Base-by-base conservation (phyloP, 2,329 filamentous ascomycete species). In the Elsinoe perseae region DNA sequence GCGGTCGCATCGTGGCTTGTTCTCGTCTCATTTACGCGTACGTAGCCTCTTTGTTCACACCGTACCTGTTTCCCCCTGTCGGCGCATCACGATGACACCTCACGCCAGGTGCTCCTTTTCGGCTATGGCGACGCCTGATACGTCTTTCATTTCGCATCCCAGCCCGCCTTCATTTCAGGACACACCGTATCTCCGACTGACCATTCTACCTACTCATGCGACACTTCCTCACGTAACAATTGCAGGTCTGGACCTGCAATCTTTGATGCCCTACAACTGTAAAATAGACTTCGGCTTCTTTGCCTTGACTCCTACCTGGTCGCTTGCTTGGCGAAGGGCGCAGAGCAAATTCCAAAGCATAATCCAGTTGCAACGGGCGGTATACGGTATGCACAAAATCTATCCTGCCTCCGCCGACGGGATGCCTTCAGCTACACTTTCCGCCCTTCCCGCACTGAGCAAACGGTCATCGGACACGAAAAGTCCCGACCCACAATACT, bases 71-170 rank as follows among this genome's bases (percentile, higher is more conserved):
- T 20, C n/a, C n/a, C n/a, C n/a, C n/a, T n/a, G n/a, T n/a, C 20
- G 43, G 43, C 43, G 9, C 43, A 48, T 48, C 43, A 27, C 43
- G 43, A 48, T 48, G 43, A 27, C 43, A 48, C 43, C 21, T 25
- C 25, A 12, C 43, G 18, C 21, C 25, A 30, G 12, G 12, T n/a
- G 43, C 23, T 27, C 43, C 21, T 30, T 46, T 27, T 48, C 43
- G 43, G 43, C 16, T 48, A 30, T 16, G 9, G 43, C 43, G 43
- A 48, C 43, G 25, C 43, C 27, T 50, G 44, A 50, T 50, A 30
- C 44, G 44, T 50, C 44, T n/a, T 14, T 50, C 44, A 50, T 50
- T 27, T 50, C 16, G 44, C 44, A 50, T 50, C 23, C 20, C 12
- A 50, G n/a, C 27, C 44, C 44, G 43, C 43, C 20, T 30, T 30